These are phyloP conservation scores for Apiotrichum veenhuisii DNA, from an alignment of 1,284 basidiomycete species.

Conservation along the genomic window DNA sequence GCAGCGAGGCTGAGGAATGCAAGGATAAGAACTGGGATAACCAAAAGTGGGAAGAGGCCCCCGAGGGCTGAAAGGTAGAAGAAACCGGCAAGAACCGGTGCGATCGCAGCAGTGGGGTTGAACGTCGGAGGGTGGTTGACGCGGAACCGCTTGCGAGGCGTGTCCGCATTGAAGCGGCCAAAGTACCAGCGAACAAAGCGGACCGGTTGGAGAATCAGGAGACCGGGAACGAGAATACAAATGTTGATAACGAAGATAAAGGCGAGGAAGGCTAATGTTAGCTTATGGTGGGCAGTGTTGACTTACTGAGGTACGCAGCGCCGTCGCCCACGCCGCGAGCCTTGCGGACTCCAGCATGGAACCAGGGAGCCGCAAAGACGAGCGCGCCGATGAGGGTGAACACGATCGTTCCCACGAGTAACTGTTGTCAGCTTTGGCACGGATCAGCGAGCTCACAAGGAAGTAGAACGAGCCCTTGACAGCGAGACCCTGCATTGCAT, in stretches of 20 bases:
- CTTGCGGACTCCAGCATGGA: constrained; percentile 52
- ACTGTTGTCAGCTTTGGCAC: constrained; percentile 11
- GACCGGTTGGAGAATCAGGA: constrained; percentile 65
- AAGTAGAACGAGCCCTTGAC: constrained; percentile 68
- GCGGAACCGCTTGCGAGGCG: constrained; percentile 69
- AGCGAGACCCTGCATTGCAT: constrained; percentile 58
- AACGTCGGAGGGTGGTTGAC: constrained; percentile 69
- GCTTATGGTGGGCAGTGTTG: not conserved
- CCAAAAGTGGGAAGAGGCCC: constrained; percentile 71
- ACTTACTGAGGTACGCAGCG: constrained; percentile 63
- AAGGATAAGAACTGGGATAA: constrained; percentile 63
- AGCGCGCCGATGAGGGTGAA: constrained; percentile 63
- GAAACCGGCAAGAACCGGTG: constrained; percentile 63
- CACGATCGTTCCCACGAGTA: constrained; percentile 58
- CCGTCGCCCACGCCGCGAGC: constrained; percentile 62
- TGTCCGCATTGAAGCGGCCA: constrained; percentile 59
- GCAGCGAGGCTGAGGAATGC: constrained; percentile 66
- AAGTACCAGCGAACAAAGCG: constrained; percentile 59
- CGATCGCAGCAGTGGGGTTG: constrained; percentile 62
- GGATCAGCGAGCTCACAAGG: constrained; percentile 42
- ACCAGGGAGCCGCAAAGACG: constrained; percentile 61
- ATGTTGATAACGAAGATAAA: constrained; percentile 63
- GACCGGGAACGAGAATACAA: constrained; percentile 66
- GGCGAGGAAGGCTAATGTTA: constrained; percentile 44
- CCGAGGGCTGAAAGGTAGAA: constrained; percentile 64